Base-by-base conservation (phyloP, 1,284 basidiomycete species). In the Leccinum proliferum region DNA sequence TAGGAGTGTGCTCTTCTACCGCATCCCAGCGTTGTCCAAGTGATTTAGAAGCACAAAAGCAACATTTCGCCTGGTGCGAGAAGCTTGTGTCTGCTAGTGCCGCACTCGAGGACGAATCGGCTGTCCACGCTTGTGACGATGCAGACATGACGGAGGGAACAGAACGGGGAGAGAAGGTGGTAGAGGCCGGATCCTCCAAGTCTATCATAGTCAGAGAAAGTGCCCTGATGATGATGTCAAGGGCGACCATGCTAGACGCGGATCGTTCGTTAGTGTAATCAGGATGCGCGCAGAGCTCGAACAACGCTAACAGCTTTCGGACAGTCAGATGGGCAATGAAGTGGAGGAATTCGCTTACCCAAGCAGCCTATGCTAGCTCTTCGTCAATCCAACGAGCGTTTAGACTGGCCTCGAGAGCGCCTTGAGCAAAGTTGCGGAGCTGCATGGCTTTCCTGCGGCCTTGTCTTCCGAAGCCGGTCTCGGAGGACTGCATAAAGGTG, bases 201-300 rank as follows among this genome's bases (percentile, higher is more conserved):
- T 85, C 83, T 55, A 85, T 66, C 60, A 72, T 64, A 5, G 79
- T 85, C 62, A 92, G 73, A 9, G 81, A 79, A 15, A 90, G 77
- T 35, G 78, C 77, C 60, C 83, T 84, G 60, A 92, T 84, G 59
- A 91, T 82, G 4, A 81, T 81, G 69, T 90, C 90, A 14, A 91
- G 79, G 68, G 84, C 79, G 56, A 79, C 64, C 73, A 90, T 73
- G 6, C 85, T 77, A 18, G 87, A 86, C n/a, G 77, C 74, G 48
- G 82, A 79, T 35, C 89, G 82, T 41, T 77, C 70, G 1, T 76
- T 75, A 0, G 81, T 81, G 69, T 88, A 83, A 41, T 78, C 68
- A 10, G 88, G 88, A 69, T 91, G 87, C 0, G 84, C 79, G 65
- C 84, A 89, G 55, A 89, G 74, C 70, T 91, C 88, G 66, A 90